phyloP scores from a whole-genome alignment of 768 basidiomycete species.

The Boletus pseudopeckii region DNA sequence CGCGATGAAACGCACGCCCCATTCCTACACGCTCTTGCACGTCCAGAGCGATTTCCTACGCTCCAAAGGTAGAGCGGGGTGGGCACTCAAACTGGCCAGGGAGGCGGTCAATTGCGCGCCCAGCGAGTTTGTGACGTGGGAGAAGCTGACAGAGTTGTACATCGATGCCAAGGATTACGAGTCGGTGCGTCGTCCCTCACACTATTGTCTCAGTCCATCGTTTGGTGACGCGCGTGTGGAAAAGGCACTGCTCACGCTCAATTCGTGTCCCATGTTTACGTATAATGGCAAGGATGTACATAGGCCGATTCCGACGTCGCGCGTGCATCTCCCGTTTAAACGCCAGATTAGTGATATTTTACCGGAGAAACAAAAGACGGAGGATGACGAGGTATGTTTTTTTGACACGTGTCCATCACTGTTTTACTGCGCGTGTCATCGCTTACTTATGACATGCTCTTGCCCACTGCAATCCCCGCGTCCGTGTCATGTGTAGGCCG shows the following conservation, averaged over 20 bases:
- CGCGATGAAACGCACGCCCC: slow-evolving; percentile 81
- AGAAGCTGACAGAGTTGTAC: slow-evolving; percentile 93
- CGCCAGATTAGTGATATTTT: slow-evolving; percentile 86
- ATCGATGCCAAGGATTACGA: slow-evolving; percentile 89
- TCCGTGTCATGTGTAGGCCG: slow-evolving; percentile 52
- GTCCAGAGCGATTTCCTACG: slow-evolving; percentile 93
- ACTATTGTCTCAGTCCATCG: not conserved
- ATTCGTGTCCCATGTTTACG: slow-evolving; percentile 99
- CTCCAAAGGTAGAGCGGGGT: slow-evolving; percentile 77
- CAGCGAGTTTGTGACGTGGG: slow-evolving; percentile 98
- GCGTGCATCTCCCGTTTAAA: slow-evolving; percentile 83
- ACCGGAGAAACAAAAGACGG: slow-evolving; percentile 75
- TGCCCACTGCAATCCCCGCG: not conserved
- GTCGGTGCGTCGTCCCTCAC: slow-evolving; percentile 36
- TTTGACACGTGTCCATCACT: not conserved
- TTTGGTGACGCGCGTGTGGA: not conserved
- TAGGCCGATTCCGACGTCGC: slow-evolving; percentile 72
- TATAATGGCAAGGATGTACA: slow-evolving; percentile 96
- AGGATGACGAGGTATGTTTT: slow-evolving; percentile 73
- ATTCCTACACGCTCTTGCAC: slow-evolving; percentile 92
- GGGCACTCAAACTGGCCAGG: slow-evolving; percentile 87
- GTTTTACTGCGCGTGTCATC: not conserved
- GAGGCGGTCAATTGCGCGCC: slow-evolving; percentile 98
- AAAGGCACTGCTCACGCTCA: slow-evolving; percentile 82
- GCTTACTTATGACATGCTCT: not conserved